Evolutionary conservation across 441 rosid species (phyloP), one percentile per base, ranked within the genome.

Genomic region (Populus hybrid): DNA sequence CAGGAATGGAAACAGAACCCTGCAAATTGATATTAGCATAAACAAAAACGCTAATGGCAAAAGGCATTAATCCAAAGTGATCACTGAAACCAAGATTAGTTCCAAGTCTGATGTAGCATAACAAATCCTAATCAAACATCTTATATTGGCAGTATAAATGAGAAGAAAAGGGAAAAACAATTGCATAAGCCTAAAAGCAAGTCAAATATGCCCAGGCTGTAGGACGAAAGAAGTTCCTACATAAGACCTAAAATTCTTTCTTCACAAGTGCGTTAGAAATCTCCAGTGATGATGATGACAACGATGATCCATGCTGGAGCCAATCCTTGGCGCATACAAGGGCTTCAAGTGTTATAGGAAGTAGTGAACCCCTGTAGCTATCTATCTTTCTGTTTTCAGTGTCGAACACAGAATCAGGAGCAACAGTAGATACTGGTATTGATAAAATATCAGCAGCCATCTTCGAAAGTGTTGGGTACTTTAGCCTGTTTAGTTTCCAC

Each of bases 311-410:
- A 74, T 86, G 77, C 79, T 85, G 94, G 64, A 94, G 86, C 98
- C 98, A 92, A 78, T 94, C 94, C 86, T 91, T 93, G 11, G 98
- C 84, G 70, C 98, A 94, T 33, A 91, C 72, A 24, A 94, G 94
- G 20, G 98, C 98, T 86, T 94, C 98, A 9, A 92, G 88, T 7
- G 96, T 93, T 74, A 89, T 90, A 0, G 93, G 90, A 53, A 82
- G 82, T 79, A 94, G 83, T n/a, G 96, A 92, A 82, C 91, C 79
- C 78, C 73, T 80, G 76, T 91, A 88, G 64, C 76, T 72, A 78
- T 91, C 96, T 76, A 94, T 88, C 92, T 79, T 87, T 79, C 77
- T 87, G 77, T 72, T 84, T 69, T 78, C 64, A 2, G 90, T 88
- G 79, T 91, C 90, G 18, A 89, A 94, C 45, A 91, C 91, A 2